Evolutionary conservation across 352 stramenopile species (phyloP).

Genomic region (Phytophthora cajani): DNA sequence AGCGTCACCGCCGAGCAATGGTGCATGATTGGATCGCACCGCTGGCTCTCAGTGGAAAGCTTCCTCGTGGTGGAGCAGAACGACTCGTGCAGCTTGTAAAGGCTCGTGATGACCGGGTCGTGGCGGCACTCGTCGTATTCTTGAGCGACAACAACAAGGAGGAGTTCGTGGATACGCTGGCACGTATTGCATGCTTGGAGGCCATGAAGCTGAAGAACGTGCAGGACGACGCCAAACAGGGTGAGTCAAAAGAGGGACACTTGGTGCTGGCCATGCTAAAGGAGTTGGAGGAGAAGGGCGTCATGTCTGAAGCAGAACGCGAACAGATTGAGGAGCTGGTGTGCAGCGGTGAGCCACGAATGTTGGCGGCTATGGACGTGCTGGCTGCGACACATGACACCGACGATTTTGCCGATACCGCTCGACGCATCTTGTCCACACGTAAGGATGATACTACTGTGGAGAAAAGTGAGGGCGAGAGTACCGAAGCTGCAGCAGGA

Average conservation of each 20-base stretch:
- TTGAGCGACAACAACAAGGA: constrained; percentile 66
- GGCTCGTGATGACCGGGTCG: constrained; percentile 63
- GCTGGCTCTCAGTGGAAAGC: constrained; percentile 40
- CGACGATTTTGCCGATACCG: constrained; percentile 62
- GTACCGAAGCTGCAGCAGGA: not conserved
- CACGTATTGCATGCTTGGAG: constrained; percentile 54
- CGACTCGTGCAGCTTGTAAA: constrained; percentile 55
- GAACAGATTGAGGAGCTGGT: constrained; percentile 41
- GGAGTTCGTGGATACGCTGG: constrained; percentile 71
- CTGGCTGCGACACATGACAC: constrained; percentile 54
- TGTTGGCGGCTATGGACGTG: constrained; percentile 67
- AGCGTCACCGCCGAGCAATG: constrained; percentile 57
- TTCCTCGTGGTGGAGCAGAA: constrained; percentile 31
- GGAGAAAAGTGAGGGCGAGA: not conserved
- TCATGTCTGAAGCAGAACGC: constrained; percentile 37
- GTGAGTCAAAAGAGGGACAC: constrained; percentile 28
- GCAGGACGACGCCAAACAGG: constrained; percentile 9
- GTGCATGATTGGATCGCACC: constrained; percentile 62
- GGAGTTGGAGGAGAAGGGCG: constrained; percentile 32
- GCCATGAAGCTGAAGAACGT: constrained; percentile 23
- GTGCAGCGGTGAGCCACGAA: constrained; percentile 41
- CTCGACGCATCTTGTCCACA: constrained; percentile 48
- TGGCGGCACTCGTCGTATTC: constrained; percentile 73
- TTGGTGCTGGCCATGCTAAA: constrained; percentile 33
- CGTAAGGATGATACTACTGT: constrained; percentile 1